Evolutionary conservation across 176 grass and related monocot genomes (phyloP).

Genomic region (Aechmea fasciata): DNA sequence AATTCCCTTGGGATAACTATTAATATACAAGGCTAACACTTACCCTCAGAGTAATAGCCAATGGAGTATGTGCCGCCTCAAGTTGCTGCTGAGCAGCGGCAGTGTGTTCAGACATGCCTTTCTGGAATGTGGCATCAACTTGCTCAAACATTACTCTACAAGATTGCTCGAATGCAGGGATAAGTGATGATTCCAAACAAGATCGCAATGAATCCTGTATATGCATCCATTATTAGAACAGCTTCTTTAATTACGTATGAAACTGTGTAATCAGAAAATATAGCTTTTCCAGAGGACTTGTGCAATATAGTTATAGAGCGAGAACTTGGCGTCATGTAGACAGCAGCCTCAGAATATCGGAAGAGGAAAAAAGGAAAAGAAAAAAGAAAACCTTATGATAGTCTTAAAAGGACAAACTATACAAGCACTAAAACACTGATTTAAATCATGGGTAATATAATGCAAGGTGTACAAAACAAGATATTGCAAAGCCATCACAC

Average conservation of each 20-base stretch:
- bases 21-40: slow-evolving; percentile 6
- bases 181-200: slow-evolving; percentile 65
- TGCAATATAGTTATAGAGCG: too few relatives aligned
- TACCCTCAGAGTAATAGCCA: slow-evolving; percentile 77
- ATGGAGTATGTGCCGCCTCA: slow-evolving; percentile 53
- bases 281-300: too few relatives aligned
- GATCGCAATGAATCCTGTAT: slow-evolving; percentile 60
- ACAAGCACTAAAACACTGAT: background rate
- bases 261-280: too few relatives aligned
- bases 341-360: too few relatives aligned
- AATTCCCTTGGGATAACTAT: background rate
- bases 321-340: too few relatives aligned
- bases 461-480: background rate
- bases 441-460: background rate
- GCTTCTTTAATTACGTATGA: too few relatives aligned
- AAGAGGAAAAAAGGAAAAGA: background rate
- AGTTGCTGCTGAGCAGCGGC: slow-evolving; percentile 61
- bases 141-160: slow-evolving; percentile 83
- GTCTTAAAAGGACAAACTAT: background rate
- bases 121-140: slow-evolving; percentile 80
- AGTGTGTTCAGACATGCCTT: slow-evolving; percentile 75
- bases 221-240: background rate
- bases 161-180: slow-evolving; percentile 90
- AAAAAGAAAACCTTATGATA: background rate
- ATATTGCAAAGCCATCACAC: slow-evolving; percentile 29